These are phyloP conservation scores for Dryadomyces quercus-mongolicae DNA, from an alignment of 2,329 filamentous ascomycete species.

Conservation along the genomic window DNA sequence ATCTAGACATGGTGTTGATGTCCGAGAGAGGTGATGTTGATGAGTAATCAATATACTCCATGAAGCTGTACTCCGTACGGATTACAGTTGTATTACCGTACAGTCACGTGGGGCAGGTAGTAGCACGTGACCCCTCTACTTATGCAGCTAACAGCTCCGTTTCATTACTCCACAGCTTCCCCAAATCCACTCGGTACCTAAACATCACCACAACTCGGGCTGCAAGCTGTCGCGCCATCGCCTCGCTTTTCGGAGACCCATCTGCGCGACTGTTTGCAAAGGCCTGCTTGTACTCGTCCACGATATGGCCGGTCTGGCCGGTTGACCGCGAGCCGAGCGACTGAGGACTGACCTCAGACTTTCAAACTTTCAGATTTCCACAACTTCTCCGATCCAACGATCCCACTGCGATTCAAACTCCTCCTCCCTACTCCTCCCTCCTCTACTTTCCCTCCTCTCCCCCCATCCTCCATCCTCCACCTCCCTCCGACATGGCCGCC, in stretches of 20 bases:
- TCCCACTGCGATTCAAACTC: too few species aligned
- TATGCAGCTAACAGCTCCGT: too few species aligned
- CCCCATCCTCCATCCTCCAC: background rate
- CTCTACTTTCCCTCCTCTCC: too few species aligned
- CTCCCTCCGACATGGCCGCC: constrained; percentile 17
- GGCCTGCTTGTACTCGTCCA: background rate
- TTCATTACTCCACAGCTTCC: background rate
- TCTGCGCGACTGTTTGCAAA: background rate
- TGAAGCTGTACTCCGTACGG: too few species aligned
- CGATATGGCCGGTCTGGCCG: background rate
- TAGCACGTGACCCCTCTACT: too few species aligned
- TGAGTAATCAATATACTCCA: too few species aligned
- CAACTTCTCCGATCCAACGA: too few species aligned
- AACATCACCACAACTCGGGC: background rate
- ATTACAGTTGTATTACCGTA: too few species aligned
- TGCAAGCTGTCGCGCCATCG: background rate
- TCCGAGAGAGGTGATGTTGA: background rate
- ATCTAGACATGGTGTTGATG: too few species aligned
- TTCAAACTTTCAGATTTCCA: too few species aligned
- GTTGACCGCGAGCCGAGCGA: background rate
- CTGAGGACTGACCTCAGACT: background rate
- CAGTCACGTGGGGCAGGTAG: too few species aligned
- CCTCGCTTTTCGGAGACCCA: background rate
- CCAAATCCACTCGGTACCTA: background rate
- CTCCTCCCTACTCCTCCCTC: too few species aligned